Conservation (phyloP, 441 rosid genomes). For the Kokia cookei region DNA sequence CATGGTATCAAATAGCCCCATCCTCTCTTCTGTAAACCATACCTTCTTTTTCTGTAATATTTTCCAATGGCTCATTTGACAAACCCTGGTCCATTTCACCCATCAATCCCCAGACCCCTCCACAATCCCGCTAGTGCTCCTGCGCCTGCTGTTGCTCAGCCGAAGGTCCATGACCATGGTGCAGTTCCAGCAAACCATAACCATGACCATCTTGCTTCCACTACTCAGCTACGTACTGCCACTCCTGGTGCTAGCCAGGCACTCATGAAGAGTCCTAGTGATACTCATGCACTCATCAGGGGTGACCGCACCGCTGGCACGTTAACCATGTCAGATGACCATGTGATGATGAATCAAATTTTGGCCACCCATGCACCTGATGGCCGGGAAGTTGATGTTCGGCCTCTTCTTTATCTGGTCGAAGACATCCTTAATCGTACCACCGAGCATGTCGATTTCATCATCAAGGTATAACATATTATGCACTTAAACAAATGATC, state of each 20-base stretch:
- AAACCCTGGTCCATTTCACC: background rate
- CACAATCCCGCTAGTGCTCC: background rate
- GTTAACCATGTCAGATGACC: slow-evolving; percentile 58
- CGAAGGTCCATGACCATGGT: background rate
- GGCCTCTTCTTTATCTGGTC: slow-evolving; percentile 55
- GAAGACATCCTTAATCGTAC: slow-evolving; percentile 84
- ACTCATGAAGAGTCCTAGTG: background rate
- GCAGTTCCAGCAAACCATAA: background rate
- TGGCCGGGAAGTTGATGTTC: slow-evolving; percentile 63
- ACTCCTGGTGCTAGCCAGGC: background rate
- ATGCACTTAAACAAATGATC: background rate
- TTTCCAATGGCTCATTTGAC: slow-evolving; percentile 1
- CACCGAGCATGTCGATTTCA: slow-evolving; percentile 33
- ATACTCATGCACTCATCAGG: background rate
- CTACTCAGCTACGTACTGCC: background rate
- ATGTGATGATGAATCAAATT: slow-evolving; percentile 58
- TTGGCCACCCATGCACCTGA: slow-evolving; percentile 64
- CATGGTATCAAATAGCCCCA: background rate
- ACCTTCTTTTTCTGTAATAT: background rate
- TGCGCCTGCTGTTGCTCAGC: background rate
- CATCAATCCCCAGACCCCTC: background rate
- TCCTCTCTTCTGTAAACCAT: background rate
- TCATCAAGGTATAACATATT: slow-evolving; percentile 23
- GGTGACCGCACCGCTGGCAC: slow-evolving; percentile 23
- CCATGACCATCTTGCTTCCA: background rate